phyloP scores from a whole-genome alignment of 305 asterid genomes.

The Salvia sclarea region DNA sequence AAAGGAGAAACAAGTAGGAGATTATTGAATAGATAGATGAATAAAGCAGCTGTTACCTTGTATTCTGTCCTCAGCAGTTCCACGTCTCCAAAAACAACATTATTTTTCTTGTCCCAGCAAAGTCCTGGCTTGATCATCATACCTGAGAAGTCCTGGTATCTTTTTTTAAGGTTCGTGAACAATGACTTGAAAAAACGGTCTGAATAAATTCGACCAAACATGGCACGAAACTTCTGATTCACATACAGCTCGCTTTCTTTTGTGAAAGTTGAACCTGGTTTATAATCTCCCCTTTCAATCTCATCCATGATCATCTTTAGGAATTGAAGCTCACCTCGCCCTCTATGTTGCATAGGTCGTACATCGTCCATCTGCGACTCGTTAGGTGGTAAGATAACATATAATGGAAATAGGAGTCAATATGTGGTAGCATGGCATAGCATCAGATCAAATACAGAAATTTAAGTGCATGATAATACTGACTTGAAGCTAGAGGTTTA shows the following conservation, averaged over 20 bases:
- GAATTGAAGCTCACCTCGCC: slow-evolving; percentile 30
- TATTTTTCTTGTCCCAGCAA: slow-evolving; percentile 41
- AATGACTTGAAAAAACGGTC: slow-evolving; percentile 35
- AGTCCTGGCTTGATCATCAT: slow-evolving; percentile 42
- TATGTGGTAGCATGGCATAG: neutral
- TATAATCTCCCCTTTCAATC: slow-evolving; percentile 37
- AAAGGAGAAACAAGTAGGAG: slow-evolving; percentile 9
- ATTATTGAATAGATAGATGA: neutral
- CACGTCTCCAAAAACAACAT: slow-evolving; percentile 36
- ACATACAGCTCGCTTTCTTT: slow-evolving; percentile 37
- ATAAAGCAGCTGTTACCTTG: slow-evolving; percentile 32
- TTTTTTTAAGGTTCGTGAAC: slow-evolving; percentile 27
- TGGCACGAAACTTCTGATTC: slow-evolving; percentile 28
- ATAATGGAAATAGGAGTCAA: slow-evolving; percentile 12
- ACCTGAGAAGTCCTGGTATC: slow-evolving; percentile 40
- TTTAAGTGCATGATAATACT: neutral
- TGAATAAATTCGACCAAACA: slow-evolving; percentile 30
- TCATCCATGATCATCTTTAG: slow-evolving; percentile 43
- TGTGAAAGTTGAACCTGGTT: slow-evolving; percentile 39
- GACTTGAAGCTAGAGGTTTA: neutral
- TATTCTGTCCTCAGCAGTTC: slow-evolving; percentile 30
- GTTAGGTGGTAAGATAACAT: slow-evolving; percentile 13
- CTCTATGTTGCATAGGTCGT: slow-evolving; percentile 19
- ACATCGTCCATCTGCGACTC: slow-evolving; percentile 37
- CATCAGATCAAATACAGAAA: slow-evolving; percentile 1